Percentiles rank a stretch among this genome's conserved stretches.
Evolutionary conservation across 495 filamentous ascomycete species (phyloP).

Genomic region (Daldinia caldariorum): DNA sequence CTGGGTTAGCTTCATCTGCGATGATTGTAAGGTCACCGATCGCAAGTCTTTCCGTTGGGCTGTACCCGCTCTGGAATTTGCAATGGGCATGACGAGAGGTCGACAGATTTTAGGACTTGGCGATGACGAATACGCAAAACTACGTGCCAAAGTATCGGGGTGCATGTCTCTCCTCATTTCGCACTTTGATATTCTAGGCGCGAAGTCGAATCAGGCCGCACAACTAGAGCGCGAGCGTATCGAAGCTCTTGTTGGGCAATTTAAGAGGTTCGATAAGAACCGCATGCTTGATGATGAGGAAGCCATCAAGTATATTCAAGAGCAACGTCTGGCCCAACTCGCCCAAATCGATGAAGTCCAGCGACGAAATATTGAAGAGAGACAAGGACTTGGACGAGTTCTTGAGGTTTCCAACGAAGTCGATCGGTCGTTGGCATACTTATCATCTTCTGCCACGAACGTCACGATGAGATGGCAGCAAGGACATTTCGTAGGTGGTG

Average conservation of each 20-base stretch:
- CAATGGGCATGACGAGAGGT: slow-evolving; percentile 94
- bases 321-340: slow-evolving; percentile 75
- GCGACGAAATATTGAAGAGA: slow-evolving; percentile 83
- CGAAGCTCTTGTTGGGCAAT: slow-evolving; percentile 77
- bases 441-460: slow-evolving; percentile 93
- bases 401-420: slow-evolving; percentile 94
- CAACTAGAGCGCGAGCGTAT: slow-evolving; percentile 80
- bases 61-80: slow-evolving; percentile 92
- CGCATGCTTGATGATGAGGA: slow-evolving; percentile 86
- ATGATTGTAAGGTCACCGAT: slow-evolving; percentile 95
- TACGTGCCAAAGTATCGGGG: slow-evolving; percentile 89
- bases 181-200: slow-evolving; percentile 99
- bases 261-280: slow-evolving; percentile 77
- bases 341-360: slow-evolving; percentile 78
- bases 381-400: slow-evolving; percentile 87
- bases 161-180: slow-evolving; percentile 98
- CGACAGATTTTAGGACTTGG: slow-evolving; percentile 88
- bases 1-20: slow-evolving; percentile 97
- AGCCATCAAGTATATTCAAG: slow-evolving; percentile 74
- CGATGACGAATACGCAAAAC: slow-evolving; percentile 80
- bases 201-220: slow-evolving; percentile 88
- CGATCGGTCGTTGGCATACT: slow-evolving; percentile 90
- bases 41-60: slow-evolving; percentile 97
- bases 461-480: slow-evolving; percentile 97
- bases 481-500: slow-evolving; percentile 95